Evolutionary conservation across 2,329 filamentous ascomycete genomes (phyloP), one percentile per base, ranked within the genome.

Genomic region (Arthrobotrys megalospora): DNA sequence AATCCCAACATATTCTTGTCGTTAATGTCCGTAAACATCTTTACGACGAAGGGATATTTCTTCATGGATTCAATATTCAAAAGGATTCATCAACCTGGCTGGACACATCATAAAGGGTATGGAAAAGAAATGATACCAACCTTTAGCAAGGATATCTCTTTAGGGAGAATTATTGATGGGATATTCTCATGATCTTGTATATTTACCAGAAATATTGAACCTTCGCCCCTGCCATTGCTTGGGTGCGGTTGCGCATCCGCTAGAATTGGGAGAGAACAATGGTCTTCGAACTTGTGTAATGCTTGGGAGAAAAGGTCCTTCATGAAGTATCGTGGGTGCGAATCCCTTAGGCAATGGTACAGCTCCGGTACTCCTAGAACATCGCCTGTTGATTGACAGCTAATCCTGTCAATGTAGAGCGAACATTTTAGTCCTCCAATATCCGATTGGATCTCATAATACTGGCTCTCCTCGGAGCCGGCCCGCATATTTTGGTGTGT

Each of bases 291-390:
- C 19, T 3, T 55, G 6, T 55, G 50, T 6, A 32, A 5, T 32
- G 11, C n/a, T 16, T 36, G 12, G 8, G 28, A 55, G 4, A 55
- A 36, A 5, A 55, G 10, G 8, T 36, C 28, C 6, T 34, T 55
- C 28, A 55, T 55, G 50, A 55, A 55, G 6, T 55, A 55, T 7
- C 11, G 50, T 36, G 50, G 28, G 7, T 55, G 50, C 6, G 50
- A 55, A 10, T 24, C n/a, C 6, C 5, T 10, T 3, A 55, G 28
- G 4, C 8, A 5, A 5, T 8, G 2, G 12, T 55, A 36, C 7
- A 4, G 5, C 24, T 36, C 28, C n/a, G n/a, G n/a, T 10, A 7
- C 28, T 10, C 28, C 28, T 19, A 55, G 14, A 5, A 55, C 19
- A 2, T 14, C 8, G 14, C 14, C 36, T 10, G 8, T 36, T 11